Evolutionary conservation across 495 filamentous ascomycete species (phyloP), one percentile per base, ranked within the genome.

Genomic region (Penicillium taxi): DNA sequence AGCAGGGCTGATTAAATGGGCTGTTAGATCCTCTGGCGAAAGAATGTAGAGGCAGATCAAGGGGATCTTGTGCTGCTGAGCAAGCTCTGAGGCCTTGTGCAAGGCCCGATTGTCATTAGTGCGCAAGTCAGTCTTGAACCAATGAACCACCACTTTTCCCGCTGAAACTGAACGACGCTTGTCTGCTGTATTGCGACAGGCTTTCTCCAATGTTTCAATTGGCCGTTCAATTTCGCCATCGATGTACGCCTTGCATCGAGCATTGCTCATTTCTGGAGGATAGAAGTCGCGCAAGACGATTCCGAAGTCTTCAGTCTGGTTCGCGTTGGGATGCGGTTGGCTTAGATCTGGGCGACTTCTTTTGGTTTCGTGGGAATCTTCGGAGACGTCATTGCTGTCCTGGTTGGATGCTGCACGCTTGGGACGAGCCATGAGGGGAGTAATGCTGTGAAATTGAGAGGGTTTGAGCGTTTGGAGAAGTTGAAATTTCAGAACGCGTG

Each of bases 51-150:
- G 58, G 38, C 71, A 73, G 35, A 94, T 77, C 35, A 94, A 60
- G 5, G 82, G 82, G 2, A 86, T 67, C 0, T 72, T 67, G 11
- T 77, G 60, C 18, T 75, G 71, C 34, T 69, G 74, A 0, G 85
- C 84, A 35, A 75, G 75, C 43, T 79, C 64, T 26, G 70, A 78
- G 2, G 88, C 89, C 41, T 74, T 54, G 44, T 72, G 67, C 28
- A 95, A 54, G 0, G 77, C 78, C 12, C 78, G 79, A 48, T 95
- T 95, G 49, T 95, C 89, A 5, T 61, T 48, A 1, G 73, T 66
- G 5, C 89, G 69, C 31, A 95, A 59, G 56, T 94, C 88, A 38
- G 75, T 77, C 56, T 93, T 91, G 63, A 89, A 94, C 89, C 89
- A 94, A 61, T 94, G 84, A 5, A 95, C 75, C 0, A 95, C 85